Evolutionary conservation across 1,284 basidiomycete species (phyloP).

Genomic region (Cutaneotrichosporon cutaneum): DNA sequence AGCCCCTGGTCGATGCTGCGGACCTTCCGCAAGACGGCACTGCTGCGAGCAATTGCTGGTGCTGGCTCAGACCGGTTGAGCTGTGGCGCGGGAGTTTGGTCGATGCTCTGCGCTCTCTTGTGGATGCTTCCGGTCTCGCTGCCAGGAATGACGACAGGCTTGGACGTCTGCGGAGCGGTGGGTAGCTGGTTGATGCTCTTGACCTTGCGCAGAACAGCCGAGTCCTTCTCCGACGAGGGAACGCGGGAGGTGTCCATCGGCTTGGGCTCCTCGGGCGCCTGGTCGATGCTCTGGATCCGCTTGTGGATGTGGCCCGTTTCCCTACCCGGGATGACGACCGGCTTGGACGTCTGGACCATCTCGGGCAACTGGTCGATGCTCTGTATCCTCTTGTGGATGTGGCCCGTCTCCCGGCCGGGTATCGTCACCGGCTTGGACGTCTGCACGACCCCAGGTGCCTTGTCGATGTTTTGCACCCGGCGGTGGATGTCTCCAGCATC

Average conservation of each 20-base stretch:
- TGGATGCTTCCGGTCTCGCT: background rate
- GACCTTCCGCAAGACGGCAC: conserved; percentile 9
- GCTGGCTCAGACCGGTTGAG: background rate
- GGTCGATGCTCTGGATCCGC: conserved; percentile 1
- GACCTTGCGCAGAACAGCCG: conserved; percentile 19
- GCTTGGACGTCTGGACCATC: background rate
- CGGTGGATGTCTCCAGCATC: background rate
- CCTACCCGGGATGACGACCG: background rate
- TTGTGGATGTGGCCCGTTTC: background rate
- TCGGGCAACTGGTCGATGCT: conserved; percentile 7
- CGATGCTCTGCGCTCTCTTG: conserved; percentile 5
- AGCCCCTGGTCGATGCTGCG: conserved; percentile 10
- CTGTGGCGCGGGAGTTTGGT: background rate
- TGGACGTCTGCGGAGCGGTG: background rate
- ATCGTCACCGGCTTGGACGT: conserved; percentile 3
- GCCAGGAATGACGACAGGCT: background rate
- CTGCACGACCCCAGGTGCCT: conserved; percentile 1
- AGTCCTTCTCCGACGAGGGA: background rate
- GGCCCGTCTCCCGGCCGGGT: conserved; percentile 2
- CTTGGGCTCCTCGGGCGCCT: background rate
- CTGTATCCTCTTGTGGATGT: conserved; percentile 7
- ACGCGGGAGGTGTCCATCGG: background rate
- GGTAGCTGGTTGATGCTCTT: conserved; percentile 15
- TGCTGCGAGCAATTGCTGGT: background rate
- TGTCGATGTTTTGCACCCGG: background rate